These are phyloP conservation scores for Phialocephala sp. DNA, from an alignment of 2,329 filamentous ascomycete genomes.

Conservation along the genomic window DNA sequence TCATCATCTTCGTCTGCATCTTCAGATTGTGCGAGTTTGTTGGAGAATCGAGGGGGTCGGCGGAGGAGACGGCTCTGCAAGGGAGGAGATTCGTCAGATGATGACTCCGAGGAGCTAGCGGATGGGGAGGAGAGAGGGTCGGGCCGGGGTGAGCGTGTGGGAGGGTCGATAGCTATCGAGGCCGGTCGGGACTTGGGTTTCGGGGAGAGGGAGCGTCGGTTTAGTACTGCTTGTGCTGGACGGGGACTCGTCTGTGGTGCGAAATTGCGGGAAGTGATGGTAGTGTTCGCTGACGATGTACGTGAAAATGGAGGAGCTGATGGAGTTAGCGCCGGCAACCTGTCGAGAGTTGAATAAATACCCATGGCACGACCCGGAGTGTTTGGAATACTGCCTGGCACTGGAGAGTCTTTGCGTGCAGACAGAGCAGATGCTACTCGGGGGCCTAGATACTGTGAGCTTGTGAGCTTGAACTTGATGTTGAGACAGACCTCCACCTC, in stretches of 20 bases:
- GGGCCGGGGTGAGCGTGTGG: slow-evolving; percentile 27
- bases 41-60: slow-evolving; percentile 38
- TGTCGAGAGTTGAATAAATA: slow-evolving; percentile 20
- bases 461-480: not conserved
- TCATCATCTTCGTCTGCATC: slow-evolving; percentile 42
- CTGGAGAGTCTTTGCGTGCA: slow-evolving; percentile 38
- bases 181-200: slow-evolving; percentile 32
- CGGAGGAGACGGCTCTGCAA: slow-evolving; percentile 41
- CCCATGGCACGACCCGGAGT: slow-evolving; percentile 34
- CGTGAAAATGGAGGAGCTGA: slow-evolving; percentile 41
- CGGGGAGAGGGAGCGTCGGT: slow-evolving; percentile 38
- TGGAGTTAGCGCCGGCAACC: slow-evolving; percentile 21
- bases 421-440: slow-evolving; percentile 40
- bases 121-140: slow-evolving; percentile 31
- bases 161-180: slow-evolving; percentile 26
- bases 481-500: slow-evolving; percentile 43
- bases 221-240: slow-evolving; percentile 35
- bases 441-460: slow-evolving; percentile 35
- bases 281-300: slow-evolving; percentile 42
- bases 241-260: slow-evolving; percentile 36
- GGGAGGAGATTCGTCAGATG: slow-evolving; percentile 37
- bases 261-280: slow-evolving; percentile 38
- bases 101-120: slow-evolving; percentile 32
- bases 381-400: slow-evolving; percentile 33
- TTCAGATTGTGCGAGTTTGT: slow-evolving; percentile 35